Evolutionary conservation across 2,329 filamentous ascomycete genomes (phyloP), one percentile per base, ranked within the genome.

Genomic region (Pestalotiopsis sp.): DNA sequence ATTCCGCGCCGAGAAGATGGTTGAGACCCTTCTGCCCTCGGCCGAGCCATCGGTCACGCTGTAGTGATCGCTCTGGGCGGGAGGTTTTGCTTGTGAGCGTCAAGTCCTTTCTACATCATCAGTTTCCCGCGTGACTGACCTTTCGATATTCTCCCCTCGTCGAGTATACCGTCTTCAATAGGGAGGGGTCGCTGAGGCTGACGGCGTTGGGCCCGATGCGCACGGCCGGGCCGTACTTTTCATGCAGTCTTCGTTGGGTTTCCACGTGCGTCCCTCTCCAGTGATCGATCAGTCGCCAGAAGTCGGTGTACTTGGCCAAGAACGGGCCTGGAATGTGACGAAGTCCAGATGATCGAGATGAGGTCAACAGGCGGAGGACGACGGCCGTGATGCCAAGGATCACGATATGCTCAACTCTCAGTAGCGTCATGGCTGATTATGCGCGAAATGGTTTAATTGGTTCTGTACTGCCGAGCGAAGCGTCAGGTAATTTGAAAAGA

Each of bases 91-190:
- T 36, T 25, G 59, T 27, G 20, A 31, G 23, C 25, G 13, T 27
- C 27, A 23, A 11, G 25, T 20, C 4, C 4, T 61, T n/a, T 9
- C 1, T 38, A 61, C 5, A 4, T 20, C 2, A 61, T 25, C 1
- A 61, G 4, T 61, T 39, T 4, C 27, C 7, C 12, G 7, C 9
- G 1, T 20, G n/a, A 61, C 23, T 45, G 11, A 61, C 61, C 61
- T 63, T 63, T 11, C 7, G 31, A 13, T 23, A 63, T 17, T 39
- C 61, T 4, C 38, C 38, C 3, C 61, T 6, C 20, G 52, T 84
- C 84, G 69, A 61, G 11, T 64, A 64, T 11, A 57, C 20, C 11
- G 69, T 69, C 66, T 69, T 67, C 11, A 27, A 2, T 2, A 68
- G 41, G 25, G 65, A 7, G 14, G 38, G 49, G n/a, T 52, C 31